Conservation (phyloP, 2,329 filamentous ascomycete genomes). For the Davidsoniella neocaledoniae region DNA sequence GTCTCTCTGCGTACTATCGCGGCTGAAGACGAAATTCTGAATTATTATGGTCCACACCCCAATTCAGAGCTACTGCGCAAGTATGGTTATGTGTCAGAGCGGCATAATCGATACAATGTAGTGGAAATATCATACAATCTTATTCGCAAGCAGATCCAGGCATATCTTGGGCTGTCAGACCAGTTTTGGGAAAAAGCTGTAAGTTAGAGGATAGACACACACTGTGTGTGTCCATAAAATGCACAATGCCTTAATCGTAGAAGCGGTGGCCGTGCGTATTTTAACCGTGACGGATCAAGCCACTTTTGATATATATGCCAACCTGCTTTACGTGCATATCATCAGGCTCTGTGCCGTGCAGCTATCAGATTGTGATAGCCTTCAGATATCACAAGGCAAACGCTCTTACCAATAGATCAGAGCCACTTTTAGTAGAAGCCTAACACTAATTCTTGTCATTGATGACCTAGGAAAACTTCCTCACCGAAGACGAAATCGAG, state of each 20-base stretch:
- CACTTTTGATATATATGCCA: background rate
- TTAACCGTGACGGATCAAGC: too few relatives aligned
- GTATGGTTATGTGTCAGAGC: constrained; percentile 73
- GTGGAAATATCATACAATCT: constrained; percentile 55
- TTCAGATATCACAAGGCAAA: too few relatives aligned
- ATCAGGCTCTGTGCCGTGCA: too few relatives aligned
- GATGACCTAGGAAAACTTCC: constrained; percentile 19
- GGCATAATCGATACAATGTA: constrained; percentile 65
- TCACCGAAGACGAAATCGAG: constrained; percentile 53
- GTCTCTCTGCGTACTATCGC: constrained; percentile 51
- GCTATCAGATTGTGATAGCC: too few relatives aligned
- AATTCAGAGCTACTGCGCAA: constrained; percentile 67
- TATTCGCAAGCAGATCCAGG: constrained; percentile 31
- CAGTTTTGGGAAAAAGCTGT: constrained; percentile 27
- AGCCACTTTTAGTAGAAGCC: background rate
- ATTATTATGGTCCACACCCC: constrained; percentile 76
- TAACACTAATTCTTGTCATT: constrained; percentile 14
- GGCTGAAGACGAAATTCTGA: constrained; percentile 62
- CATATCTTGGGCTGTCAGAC: constrained; percentile 23
- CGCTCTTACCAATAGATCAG: background rate
- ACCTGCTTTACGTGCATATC: background rate
- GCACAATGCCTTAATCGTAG: too few relatives aligned
- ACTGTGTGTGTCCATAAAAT: constrained; percentile 15
- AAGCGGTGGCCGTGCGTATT: too few relatives aligned
- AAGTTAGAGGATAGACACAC: constrained; percentile 18